Conservation (phyloP, 23 red algal species). For the Gracilaria caudata region DNA sequence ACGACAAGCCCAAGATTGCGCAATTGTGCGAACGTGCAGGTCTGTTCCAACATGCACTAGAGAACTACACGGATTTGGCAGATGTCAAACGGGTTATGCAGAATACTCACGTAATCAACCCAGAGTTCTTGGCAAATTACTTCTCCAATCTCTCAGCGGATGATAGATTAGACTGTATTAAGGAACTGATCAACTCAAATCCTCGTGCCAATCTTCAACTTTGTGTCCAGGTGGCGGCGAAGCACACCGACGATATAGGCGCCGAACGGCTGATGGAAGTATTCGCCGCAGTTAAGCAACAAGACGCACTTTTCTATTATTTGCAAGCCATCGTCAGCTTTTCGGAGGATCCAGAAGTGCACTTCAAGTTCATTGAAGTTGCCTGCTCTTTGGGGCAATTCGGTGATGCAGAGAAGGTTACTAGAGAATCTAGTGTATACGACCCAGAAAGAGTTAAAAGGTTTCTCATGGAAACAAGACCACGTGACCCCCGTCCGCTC, state of each 20-base stretch:
- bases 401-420: conserved; percentile 92
- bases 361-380: conserved; percentile 97
- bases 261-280: conserved; percentile 87
- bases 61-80: conserved; percentile 84
- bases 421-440: conserved; percentile 88
- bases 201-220: conserved; percentile 90
- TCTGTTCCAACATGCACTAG: conserved; percentile 93
- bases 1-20: conserved; percentile 88
- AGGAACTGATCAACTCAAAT: conserved; percentile 88
- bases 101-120: conserved; percentile 92
- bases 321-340: conserved; percentile 81
- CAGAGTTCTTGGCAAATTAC: conserved; percentile 89
- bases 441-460: conserved; percentile 93
- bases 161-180: conserved; percentile 84
- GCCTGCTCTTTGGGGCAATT: conserved; percentile 86
- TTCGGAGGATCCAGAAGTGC: conserved; percentile 89
- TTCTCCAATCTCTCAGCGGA: conserved; percentile 88
- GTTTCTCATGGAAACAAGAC: conserved; percentile 83
- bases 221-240: conserved; percentile 84
- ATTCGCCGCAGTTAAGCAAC: conserved; percentile 72
- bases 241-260: conserved; percentile 92
- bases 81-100: conserved; percentile 97
- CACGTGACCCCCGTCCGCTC: conserved; percentile 90
- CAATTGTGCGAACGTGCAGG: conserved; percentile 91
- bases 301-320: conserved; percentile 94